Conservation (phyloP, 2,329 filamentous ascomycete genomes). For the Zymoseptoria ardabiliae region DNA sequence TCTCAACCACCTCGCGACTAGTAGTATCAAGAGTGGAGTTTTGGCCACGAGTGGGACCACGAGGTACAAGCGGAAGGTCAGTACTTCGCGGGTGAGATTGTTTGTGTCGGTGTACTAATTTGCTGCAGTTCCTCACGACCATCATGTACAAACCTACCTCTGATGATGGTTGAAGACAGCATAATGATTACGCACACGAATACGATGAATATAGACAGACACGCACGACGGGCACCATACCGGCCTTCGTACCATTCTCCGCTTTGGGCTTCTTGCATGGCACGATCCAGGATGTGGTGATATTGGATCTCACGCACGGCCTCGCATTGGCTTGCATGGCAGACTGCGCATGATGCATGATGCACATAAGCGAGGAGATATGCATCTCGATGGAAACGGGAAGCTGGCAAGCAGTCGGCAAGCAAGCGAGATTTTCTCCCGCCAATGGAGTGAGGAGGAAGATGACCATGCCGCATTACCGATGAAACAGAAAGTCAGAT, state of each 20-base stretch:
- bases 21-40: slow-evolving; percentile 94
- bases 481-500: neutral
- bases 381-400: neutral
- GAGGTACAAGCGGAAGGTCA: slow-evolving; percentile 90
- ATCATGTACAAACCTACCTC: slow-evolving; percentile 91
- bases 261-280: neutral
- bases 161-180: slow-evolving; percentile 28
- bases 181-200: neutral
- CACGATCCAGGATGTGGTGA: neutral
- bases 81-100: neutral
- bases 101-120: neutral
- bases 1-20: slow-evolving; percentile 91
- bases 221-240: neutral
- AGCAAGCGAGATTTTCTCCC: neutral
- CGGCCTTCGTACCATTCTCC: too few species aligned
- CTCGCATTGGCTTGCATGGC: neutral
- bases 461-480: neutral
- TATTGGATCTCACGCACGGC: neutral
- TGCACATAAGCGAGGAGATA: neutral
- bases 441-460: neutral
- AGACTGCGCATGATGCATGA: neutral
- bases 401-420: neutral
- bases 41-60: slow-evolving; percentile 93
- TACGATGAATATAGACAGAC: neutral
- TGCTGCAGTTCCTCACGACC: slow-evolving; percentile 78